Evolutionary conservation across 352 stramenopile species (phyloP).

Genomic region (Globisporangium camurandrum): DNA sequence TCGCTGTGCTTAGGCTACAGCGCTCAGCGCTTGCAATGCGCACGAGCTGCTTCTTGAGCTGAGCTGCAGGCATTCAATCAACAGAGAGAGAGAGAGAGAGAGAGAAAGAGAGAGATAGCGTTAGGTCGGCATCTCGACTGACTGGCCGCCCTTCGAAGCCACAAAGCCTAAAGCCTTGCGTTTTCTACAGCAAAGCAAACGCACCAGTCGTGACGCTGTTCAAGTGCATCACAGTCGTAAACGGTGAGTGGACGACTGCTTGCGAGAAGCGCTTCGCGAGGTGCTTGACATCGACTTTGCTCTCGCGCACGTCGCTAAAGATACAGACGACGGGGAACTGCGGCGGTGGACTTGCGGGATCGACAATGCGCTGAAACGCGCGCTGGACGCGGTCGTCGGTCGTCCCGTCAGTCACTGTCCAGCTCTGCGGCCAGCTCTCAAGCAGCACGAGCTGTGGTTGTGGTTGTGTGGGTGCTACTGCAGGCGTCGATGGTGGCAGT

Average conservation of each 20-base stretch:
- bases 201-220: constrained; percentile 72
- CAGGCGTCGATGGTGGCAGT: constrained; percentile 3
- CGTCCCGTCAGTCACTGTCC: constrained; percentile 24
- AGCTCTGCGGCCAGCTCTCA: constrained; percentile 65
- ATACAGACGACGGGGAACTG: constrained; percentile 68
- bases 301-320: constrained; percentile 75
- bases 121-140: neutral
- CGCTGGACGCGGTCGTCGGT: constrained; percentile 51
- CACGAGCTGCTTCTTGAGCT: constrained; percentile 65
- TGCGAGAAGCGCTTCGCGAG: constrained; percentile 58
- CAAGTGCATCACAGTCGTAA: constrained; percentile 68
- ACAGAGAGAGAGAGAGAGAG: too few relatives aligned
- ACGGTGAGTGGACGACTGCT: constrained; percentile 55
- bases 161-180: neutral
- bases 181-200: neutral
- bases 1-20: constrained; percentile 14
- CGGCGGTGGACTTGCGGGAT: constrained; percentile 21
- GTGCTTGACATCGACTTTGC: constrained; percentile 58
- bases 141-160: too few relatives aligned
- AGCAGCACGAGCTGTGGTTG: constrained; percentile 46
- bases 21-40: constrained; percentile 33
- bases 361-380: constrained; percentile 46
- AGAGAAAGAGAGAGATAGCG: neutral
- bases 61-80: constrained; percentile 17
- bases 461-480: too few relatives aligned